A percentile compares a stretch with the other conserved stretches of the same genome.
phyloP scores from a whole-genome alignment of 139 green algal genomes.

The Asterochloris sp. region DNA sequence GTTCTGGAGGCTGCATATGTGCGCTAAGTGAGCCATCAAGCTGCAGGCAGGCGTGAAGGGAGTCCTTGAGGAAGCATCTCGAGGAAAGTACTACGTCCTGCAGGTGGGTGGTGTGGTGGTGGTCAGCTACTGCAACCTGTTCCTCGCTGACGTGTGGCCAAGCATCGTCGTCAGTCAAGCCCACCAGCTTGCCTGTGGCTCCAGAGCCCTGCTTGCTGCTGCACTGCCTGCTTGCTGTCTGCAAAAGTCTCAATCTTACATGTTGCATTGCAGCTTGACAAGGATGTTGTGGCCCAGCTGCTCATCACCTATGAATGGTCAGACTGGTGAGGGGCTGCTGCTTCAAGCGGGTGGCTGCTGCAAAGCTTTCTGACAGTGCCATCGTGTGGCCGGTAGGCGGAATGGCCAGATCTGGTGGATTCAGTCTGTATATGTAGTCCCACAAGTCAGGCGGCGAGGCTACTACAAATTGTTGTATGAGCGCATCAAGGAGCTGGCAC shows the following conservation, averaged over 20 bases:
- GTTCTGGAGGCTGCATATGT: neutral
- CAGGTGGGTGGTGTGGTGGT: too few relatives aligned
- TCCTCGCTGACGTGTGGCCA: too few relatives aligned
- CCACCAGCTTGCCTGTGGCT: too few relatives aligned
- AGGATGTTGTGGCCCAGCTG: slow-evolving; percentile 37
- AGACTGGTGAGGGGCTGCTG: slow-evolving; percentile 28
- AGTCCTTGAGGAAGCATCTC: slow-evolving; percentile 13
- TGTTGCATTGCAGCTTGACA: slow-evolving; percentile 23
- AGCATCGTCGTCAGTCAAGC: too few relatives aligned
- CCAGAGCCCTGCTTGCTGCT: neutral
- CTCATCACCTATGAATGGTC: slow-evolving; percentile 64
- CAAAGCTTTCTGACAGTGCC: neutral
- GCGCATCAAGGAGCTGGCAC: slow-evolving; percentile 26
- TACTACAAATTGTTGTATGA: slow-evolving; percentile 42
- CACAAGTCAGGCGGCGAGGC: slow-evolving; percentile 27
- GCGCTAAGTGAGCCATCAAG: too few relatives aligned
- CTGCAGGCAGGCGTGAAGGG: slow-evolving; percentile 21
- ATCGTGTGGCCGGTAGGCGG: slow-evolving; percentile 10
- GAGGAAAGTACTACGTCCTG: slow-evolving; percentile 21
- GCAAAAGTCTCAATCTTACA: slow-evolving; percentile 16
- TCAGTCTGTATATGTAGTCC: slow-evolving; percentile 49
- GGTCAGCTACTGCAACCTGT: too few relatives aligned
- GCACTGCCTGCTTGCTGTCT: neutral
- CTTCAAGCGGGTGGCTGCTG: neutral
- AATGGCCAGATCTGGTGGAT: slow-evolving; percentile 55